Percentiles rank a stretch among this genome's conserved stretches.
These are phyloP conservation scores for Multifurca ochricompacta DNA, from an alignment of 768 basidiomycete genomes.

Conservation along the genomic window DNA sequence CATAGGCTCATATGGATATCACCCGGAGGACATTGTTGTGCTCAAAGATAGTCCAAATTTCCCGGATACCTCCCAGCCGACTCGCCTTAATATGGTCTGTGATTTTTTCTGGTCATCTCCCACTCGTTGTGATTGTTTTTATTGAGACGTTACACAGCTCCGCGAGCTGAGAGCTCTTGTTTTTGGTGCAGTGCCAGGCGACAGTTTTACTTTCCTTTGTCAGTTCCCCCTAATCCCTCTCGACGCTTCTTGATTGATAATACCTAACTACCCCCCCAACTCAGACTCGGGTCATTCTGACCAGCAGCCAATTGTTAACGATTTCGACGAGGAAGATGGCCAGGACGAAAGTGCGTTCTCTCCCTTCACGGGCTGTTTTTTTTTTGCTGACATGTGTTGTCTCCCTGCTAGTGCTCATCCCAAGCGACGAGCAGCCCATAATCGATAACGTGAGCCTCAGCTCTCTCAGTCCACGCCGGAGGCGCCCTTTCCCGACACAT, in stretches of 20 bases:
- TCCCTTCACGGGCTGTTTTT: too few species aligned
- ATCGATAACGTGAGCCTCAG: slow-evolving; percentile 21
- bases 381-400: not conserved
- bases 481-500: not conserved
- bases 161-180: slow-evolving; percentile 18
- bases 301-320: slow-evolving; percentile 10
- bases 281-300: slow-evolving; percentile 25
- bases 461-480: not conserved
- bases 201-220: slow-evolving; percentile 26
- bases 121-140: not conserved
- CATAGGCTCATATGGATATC: slow-evolving; percentile 17
- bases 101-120: not conserved
- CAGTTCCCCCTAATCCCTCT: not conserved
- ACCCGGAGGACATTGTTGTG: slow-evolving; percentile 15
- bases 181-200: slow-evolving; percentile 20
- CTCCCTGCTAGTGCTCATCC: slow-evolving; percentile 6
- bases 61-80: slow-evolving; percentile 8
- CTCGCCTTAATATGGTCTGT: slow-evolving; percentile 17
- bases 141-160: slow-evolving; percentile 10
- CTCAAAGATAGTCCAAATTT: slow-evolving; percentile 6
- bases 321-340: slow-evolving; percentile 21
- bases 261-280: not conserved
- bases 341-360: slow-evolving; percentile 21
- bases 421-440: slow-evolving; percentile 18
- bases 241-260: not conserved